Conservation (phyloP, 1,284 basidiomycete species). For the Cutaneotrichosporon sp. region DNA sequence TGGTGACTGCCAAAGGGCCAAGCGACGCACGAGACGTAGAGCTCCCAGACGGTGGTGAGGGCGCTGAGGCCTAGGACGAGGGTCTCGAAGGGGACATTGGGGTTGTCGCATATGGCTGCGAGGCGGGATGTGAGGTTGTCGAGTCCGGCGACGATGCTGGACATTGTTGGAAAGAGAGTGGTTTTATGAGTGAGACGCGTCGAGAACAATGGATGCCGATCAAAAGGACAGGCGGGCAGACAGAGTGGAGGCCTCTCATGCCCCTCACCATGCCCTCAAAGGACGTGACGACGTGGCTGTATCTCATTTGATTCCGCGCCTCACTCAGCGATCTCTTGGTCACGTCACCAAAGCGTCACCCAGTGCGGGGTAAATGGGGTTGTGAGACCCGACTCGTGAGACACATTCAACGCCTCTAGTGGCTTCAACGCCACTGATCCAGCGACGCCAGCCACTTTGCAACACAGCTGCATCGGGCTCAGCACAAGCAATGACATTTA, state of each 20-base stretch:
- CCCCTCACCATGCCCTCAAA: no score
- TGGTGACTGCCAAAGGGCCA: neutral
- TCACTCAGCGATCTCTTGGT: no score
- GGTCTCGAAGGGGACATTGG: constrained; percentile 36
- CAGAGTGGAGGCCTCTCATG: no score
- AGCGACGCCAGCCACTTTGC: no score
- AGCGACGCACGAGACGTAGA: constrained; percentile 39
- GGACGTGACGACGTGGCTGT: no score
- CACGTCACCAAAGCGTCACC: no score
- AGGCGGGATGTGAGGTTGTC: constrained; percentile 33
- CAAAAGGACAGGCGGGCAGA: neutral
- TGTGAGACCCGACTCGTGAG: no score
- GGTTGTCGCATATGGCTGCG: constrained; percentile 38
- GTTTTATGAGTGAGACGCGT: neutral
- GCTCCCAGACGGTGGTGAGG: constrained; percentile 42
- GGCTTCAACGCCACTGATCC: no score
- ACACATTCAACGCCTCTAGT: no score
- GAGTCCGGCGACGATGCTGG: constrained; percentile 28
- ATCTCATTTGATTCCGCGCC: no score
- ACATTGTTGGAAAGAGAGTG: neutral
- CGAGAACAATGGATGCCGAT: neutral
- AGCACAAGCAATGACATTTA: constrained; percentile 7
- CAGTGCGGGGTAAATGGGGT: no score
- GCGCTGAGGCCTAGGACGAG: constrained; percentile 33
- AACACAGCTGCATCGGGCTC: no score